Evolutionary conservation across 108 stramenopile species (phyloP).

Genomic region (Fragilaria crotonensis): DNA sequence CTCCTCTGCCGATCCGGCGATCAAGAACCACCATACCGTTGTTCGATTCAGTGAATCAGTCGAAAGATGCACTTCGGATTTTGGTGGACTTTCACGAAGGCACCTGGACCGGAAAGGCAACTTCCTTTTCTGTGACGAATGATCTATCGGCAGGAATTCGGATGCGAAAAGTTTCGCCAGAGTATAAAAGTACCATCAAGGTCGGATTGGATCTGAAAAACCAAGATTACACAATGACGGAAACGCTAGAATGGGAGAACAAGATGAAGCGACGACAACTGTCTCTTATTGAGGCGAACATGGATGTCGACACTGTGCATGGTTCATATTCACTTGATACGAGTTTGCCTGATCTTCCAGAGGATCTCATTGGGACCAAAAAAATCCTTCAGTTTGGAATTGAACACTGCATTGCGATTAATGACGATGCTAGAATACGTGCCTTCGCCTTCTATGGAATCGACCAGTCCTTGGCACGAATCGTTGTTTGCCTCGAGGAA

Average conservation of each 20-base stretch:
- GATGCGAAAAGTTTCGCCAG: slow-evolving; percentile 31
- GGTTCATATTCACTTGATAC: slow-evolving; percentile 44
- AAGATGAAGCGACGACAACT: neutral
- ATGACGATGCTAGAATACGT: slow-evolving; percentile 44
- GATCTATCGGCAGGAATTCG: slow-evolving; percentile 69
- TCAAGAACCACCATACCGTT: no score
- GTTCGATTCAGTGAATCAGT: slow-evolving; percentile 19
- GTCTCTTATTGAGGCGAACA: slow-evolving; percentile 28
- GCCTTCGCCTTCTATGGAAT: slow-evolving; percentile 53
- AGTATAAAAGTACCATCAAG: slow-evolving; percentile 43
- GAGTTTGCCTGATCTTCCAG: slow-evolving; percentile 25
- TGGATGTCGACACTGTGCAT: slow-evolving; percentile 78
- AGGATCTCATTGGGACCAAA: slow-evolving; percentile 23
- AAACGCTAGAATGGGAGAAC: slow-evolving; percentile 37
- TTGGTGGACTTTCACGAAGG: slow-evolving; percentile 42
- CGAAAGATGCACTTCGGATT: slow-evolving; percentile 26
- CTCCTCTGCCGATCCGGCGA: no score
- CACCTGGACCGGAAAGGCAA: slow-evolving; percentile 45
- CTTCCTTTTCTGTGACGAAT: slow-evolving; percentile 50
- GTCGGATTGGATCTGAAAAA: slow-evolving; percentile 25
- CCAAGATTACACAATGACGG: slow-evolving; percentile 23
- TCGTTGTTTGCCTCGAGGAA: slow-evolving; percentile 40
- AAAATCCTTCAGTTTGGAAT: slow-evolving; percentile 30
- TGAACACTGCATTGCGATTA: slow-evolving; percentile 65
- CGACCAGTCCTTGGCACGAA: slow-evolving; percentile 29